Evolutionary conservation across 208 protist genomes (phyloP), one percentile per base, ranked within the genome.

Genomic region (Leishmania aethiopica): DNA sequence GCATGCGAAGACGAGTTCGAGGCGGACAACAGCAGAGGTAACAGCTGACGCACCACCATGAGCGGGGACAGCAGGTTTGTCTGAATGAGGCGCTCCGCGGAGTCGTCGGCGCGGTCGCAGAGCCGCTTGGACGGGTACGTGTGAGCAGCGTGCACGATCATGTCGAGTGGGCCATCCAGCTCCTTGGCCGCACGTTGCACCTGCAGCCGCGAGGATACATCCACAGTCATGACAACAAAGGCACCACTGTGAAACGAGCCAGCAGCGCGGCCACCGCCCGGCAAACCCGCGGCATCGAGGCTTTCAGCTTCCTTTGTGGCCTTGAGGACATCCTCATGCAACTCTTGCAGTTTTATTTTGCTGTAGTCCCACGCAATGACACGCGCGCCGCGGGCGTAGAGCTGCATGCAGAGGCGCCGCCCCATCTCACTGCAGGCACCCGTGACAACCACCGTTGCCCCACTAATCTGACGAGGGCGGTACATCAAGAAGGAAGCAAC

Each of bases 321-420:
- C 40, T 74, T 72, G 53, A 75, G 76, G 32, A 88, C 86, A 15
- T 92, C 90, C 10, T 72, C 51, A 49, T 85, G 76, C 59, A 96
- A 81, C 49, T 93, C 84, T 11, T 92, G 85, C 28, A 96, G 82
- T 51, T 88, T 88, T 17, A 83, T 77, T 51, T 88, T 89, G 47
- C 80, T 88, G 47, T 84, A 79, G 69, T 96, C 92, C 92, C 90
- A 96, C 28, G 91, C 91, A 64, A 92, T 80, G 1, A 96, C 88
- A 47, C 77, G 84, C 7, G 90, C 90, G 25, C 86, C 87, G 32
- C 82, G 78, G 15, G 82, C 84, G 70, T 87, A 77, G 69, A 94
- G 88, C 60, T 82, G 87, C n/a, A 89, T 32, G 72, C 86, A 91
- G 66, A 94, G 72, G 22, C 81, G 84, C 13, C 83, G 84, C 6